These are phyloP conservation scores for Picea sitchensis DNA, from an alignment of 75 land plant species.

Conservation along the genomic window DNA sequence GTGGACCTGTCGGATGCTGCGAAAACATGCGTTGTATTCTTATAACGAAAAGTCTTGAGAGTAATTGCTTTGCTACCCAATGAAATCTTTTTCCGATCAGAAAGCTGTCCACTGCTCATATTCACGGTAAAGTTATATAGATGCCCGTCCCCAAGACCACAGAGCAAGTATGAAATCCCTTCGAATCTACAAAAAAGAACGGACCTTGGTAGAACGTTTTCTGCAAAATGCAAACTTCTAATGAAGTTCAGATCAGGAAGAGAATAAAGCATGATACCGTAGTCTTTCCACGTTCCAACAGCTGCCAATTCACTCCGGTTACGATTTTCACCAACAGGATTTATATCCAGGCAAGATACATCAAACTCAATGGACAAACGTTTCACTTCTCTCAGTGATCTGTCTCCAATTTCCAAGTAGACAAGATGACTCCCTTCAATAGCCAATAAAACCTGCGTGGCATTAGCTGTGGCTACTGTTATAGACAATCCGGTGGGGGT, in stretches of 20 bases:
- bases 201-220: not conserved
- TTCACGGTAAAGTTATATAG: not conserved
- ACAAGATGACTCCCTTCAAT: too few relatives aligned
- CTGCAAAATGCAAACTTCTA: conserved; percentile 45
- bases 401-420: too few relatives aligned
- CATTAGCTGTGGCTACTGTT: conserved; percentile 96
- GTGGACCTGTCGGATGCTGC: too few relatives aligned
- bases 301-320: conserved; percentile 70
- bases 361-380: too few relatives aligned
- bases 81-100: conserved; percentile 33
- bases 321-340: not conserved
- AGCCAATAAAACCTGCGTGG: conserved; percentile 62
- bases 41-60: too few relatives aligned
- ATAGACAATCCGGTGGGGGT: conserved; percentile 24
- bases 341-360: too few relatives aligned
- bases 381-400: too few relatives aligned
- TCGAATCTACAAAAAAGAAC: not conserved
- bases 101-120: not conserved
- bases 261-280: conserved; percentile 80
- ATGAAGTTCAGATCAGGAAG: conserved; percentile 76
- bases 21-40: conserved; percentile 2
- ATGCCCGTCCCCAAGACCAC: too few relatives aligned
- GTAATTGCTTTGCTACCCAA: too few relatives aligned
- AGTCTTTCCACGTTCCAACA: conserved; percentile 98
- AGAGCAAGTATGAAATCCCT: too few relatives aligned